phyloP scores from a whole-genome alignment of 83 land plant genomes.

The Diphasiastrum complanatum region DNA sequence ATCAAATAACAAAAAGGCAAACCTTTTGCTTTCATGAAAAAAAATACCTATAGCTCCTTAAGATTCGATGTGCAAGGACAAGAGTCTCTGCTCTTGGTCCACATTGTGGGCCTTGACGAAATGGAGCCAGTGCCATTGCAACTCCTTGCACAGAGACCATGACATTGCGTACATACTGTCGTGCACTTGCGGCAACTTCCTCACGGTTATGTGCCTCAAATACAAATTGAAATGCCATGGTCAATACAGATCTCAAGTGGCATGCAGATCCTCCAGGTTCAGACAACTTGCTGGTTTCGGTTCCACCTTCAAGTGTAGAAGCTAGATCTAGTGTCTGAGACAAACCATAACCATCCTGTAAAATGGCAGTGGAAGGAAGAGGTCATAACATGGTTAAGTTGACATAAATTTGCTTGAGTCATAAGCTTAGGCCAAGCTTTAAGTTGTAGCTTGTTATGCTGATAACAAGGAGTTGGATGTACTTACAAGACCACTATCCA shows the following conservation, averaged over 20 bases:
- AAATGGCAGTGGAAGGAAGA: no score
- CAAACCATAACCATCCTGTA: no score
- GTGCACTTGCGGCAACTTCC: conserved; percentile 8
- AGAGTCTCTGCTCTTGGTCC: conserved; percentile 11
- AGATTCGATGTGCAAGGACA: conserved; percentile 4
- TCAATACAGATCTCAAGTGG: conserved; percentile 18
- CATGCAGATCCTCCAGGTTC: no score
- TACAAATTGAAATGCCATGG: conserved; percentile 14
- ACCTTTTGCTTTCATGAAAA: neutral
- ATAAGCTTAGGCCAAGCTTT: neutral
- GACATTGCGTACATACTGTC: conserved; percentile 18
- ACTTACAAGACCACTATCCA: no score
- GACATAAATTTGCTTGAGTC: neutral
- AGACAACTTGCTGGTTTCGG: no score
- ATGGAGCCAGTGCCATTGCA: conserved; percentile 16
- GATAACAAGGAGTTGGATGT: neutral
- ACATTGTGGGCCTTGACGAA: conserved; percentile 1
- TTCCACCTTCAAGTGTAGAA: no score
- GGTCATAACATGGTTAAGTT: no score
- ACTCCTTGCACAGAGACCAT: conserved; percentile 19
- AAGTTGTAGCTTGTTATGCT: neutral
- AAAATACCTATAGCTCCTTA: conserved; percentile 10
- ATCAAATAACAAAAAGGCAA: neutral
- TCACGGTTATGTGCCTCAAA: conserved; percentile 14
- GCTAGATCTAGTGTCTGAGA: no score